Evolutionary conservation across 495 filamentous ascomycete genomes (phyloP).

Genomic region (Tuber microsphaerosporum): DNA sequence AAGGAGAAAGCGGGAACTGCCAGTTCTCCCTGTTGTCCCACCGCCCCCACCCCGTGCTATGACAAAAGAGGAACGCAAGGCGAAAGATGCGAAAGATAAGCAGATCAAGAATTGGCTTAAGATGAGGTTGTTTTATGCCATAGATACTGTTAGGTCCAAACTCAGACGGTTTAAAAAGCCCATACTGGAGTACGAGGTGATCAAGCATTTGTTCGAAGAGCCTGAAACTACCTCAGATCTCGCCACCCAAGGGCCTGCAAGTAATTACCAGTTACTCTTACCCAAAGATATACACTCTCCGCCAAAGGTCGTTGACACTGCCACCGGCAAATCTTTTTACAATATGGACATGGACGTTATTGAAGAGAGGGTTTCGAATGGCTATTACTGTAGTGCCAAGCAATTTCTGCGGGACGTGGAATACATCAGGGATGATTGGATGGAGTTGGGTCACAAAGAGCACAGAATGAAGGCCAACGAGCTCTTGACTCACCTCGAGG

Average conservation of each 20-base stretch:
- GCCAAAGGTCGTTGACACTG: slow-evolving; percentile 24
- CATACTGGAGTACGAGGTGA: slow-evolving; percentile 62
- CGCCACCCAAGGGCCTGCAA: neutral
- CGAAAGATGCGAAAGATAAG: slow-evolving; percentile 71
- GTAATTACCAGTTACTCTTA: neutral
- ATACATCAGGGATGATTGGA: slow-evolving; percentile 73
- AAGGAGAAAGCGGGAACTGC: slow-evolving; percentile 76
- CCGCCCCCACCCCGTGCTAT: slow-evolving; percentile 58
- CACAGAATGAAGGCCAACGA: slow-evolving; percentile 78
- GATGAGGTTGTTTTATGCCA: slow-evolving; percentile 77
- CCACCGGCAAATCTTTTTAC: slow-evolving; percentile 77
- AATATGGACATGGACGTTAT: slow-evolving; percentile 91
- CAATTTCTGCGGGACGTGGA: slow-evolving; percentile 85
- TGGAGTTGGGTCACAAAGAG: slow-evolving; percentile 65
- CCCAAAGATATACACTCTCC: slow-evolving; percentile 15
- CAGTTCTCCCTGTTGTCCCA: slow-evolving; percentile 65
- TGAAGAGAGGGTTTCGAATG: slow-evolving; percentile 87
- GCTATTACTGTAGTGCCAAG: slow-evolving; percentile 80
- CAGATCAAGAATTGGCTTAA: slow-evolving; percentile 77
- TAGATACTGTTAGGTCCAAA: slow-evolving; percentile 83
- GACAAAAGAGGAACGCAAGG: slow-evolving; percentile 70
- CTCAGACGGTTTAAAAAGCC: slow-evolving; percentile 78
- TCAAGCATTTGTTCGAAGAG: slow-evolving; percentile 75
- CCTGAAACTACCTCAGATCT: slow-evolving; percentile 59
- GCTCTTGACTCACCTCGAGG: slow-evolving; percentile 80